Evolutionary conservation across 805 yeast genomes (phyloP), one percentile per base, ranked within the genome.

Genomic region (Saccharomycopsis microspora): DNA sequence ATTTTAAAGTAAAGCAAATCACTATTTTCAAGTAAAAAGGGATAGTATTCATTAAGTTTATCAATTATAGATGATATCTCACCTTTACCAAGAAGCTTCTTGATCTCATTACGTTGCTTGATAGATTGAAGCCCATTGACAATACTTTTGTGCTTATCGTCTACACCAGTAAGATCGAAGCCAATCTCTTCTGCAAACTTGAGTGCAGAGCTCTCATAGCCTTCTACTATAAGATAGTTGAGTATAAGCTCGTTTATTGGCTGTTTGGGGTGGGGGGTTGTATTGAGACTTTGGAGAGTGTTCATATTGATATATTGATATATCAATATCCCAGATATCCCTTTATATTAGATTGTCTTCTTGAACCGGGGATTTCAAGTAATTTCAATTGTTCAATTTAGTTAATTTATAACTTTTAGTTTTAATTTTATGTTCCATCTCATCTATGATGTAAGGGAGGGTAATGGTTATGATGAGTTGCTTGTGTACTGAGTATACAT

Each of bases 151-250:
- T 45, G 30, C 10, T 42, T 45, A 34, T 8, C 36, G n/a, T 34
- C 36, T 9, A 9, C n/a, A 9, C 36, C 36, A 8, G 36, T 9
- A 4, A 44, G 29, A 8, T 38, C 34, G 11, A 44, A n/a, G 28
- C 71, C 69, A 3, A 76, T 62, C 54, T 84, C 93, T 46, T 67
- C 65, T 3, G 86, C 74, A 65, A 85, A 78, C 41, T 71, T 70
- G 9, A 65, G 49, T 1, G 86, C 83, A 0, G 94, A 80, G 9
- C 78, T 72, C 50, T 79, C 80, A 59, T 83, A 82, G 0, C 93
- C 94, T 64, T 85, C 89, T 45, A 78, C 76, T 9, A 87, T 75
- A 52, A 87, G 73, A 62, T 83, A 85, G 64, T 84, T 80, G 60
- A 86, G 69, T 8, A 87, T 71, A 49, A 85, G 60, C 43, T 67